Evolutionary conservation across 2,329 filamentous ascomycete species (phyloP).

Genomic region (Metarhizium rileyi): DNA sequence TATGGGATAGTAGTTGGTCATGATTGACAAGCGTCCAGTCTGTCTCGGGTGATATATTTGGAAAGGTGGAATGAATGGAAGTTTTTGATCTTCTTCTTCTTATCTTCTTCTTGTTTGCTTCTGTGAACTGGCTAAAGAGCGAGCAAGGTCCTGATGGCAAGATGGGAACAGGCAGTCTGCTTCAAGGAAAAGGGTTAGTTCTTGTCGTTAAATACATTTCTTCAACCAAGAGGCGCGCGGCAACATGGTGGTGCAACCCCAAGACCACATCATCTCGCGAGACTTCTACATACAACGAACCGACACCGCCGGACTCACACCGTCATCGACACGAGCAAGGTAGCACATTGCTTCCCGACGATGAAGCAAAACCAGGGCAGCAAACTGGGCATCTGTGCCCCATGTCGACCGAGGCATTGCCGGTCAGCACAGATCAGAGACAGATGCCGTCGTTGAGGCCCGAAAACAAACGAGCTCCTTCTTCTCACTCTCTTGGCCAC

Average conservation of each 20-base stretch:
- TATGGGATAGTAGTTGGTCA: background rate
- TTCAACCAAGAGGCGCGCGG: background rate
- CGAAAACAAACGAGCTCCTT: too few species aligned
- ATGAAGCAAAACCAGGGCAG: background rate
- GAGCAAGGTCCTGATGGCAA: too few species aligned
- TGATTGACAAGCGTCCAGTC: too few species aligned
- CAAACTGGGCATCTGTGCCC: background rate
- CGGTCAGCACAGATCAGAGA: too few species aligned
- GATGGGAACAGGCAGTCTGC: too few species aligned
- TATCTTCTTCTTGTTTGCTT: too few species aligned
- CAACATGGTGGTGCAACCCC: background rate
- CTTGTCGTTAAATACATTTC: background rate
- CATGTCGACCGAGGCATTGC: background rate
- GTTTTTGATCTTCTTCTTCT: too few species aligned
- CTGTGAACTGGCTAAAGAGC: too few species aligned
- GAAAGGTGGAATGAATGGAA: too few species aligned
- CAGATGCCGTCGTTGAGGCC: background rate
- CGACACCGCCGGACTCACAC: background rate
- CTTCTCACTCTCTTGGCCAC: too few species aligned
- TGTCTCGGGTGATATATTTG: too few species aligned
- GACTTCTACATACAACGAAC: background rate
- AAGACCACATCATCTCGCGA: background rate
- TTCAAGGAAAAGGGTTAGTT: background rate
- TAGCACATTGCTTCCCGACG: background rate
- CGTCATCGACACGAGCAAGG: background rate